phyloP scores from a whole-genome alignment of 2,329 filamentous ascomycete species.

The Penicillium sp. region DNA sequence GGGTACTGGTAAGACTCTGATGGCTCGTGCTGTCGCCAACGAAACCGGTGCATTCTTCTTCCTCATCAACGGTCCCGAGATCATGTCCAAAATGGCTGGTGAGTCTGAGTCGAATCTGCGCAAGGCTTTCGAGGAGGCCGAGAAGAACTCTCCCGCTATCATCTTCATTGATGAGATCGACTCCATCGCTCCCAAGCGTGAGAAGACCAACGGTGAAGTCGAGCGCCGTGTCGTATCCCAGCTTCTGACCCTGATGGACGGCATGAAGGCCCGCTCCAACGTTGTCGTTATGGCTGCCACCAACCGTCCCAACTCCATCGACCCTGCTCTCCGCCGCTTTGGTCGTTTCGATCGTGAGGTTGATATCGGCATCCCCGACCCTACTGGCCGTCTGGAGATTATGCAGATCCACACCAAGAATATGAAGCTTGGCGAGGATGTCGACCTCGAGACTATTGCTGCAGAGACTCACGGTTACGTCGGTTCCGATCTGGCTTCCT shows the following conservation, averaged over 20 bases:
- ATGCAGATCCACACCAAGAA: constrained; percentile 99
- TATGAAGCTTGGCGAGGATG: constrained; percentile 98
- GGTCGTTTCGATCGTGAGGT: constrained; percentile 99
- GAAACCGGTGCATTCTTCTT: constrained; percentile 99
- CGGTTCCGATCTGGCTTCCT: constrained; percentile 94
- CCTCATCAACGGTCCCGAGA: constrained; percentile 97
- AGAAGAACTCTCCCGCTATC: constrained; percentile 98
- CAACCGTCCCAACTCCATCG: constrained; percentile 97
- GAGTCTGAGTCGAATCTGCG: constrained; percentile 97
- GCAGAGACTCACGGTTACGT: constrained; percentile 98
- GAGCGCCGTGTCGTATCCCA: constrained; percentile 98
- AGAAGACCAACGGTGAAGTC: constrained; percentile 99
- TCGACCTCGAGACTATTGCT: constrained; percentile 94
- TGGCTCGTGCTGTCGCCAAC: constrained; percentile 98
- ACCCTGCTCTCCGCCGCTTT: constrained; percentile 94
- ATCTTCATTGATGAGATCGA: constrained; percentile 99
- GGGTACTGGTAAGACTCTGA: constrained; percentile 98
- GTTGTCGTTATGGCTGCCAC: constrained; percentile 99
- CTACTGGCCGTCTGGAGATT: constrained; percentile 97
- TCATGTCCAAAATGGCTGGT: constrained; percentile 99
- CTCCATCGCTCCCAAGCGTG: constrained; percentile 98
- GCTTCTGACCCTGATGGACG: constrained; percentile 95
- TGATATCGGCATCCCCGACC: constrained; percentile 96
- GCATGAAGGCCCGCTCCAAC: constrained; percentile 99
- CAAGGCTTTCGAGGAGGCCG: constrained; percentile 98